A percentile compares a stretch with the other conserved stretches of the same genome.
These are phyloP conservation scores for Hyparrhenia diplandra DNA, from an alignment of 176 grass and related monocot species.

Conservation along the genomic window DNA sequence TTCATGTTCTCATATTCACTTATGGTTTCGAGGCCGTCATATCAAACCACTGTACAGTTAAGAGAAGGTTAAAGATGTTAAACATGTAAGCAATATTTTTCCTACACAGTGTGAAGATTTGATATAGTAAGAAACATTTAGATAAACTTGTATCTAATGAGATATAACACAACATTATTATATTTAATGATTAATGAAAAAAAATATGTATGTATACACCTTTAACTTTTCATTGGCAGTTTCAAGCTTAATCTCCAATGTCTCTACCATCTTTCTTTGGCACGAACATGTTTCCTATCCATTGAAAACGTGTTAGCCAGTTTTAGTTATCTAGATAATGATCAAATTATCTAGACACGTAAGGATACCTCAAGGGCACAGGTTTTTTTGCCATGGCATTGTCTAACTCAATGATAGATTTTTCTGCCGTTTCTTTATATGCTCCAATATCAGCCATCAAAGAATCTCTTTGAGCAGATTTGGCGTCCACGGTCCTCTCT, in stretches of 20 bases:
- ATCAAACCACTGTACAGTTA: slow-evolving; percentile 46
- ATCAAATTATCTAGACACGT: neutral
- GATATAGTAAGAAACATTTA: neutral
- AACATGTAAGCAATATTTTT: too few species aligned
- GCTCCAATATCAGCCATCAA: slow-evolving; percentile 41
- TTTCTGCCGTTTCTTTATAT: too few species aligned
- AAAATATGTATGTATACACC: too few species aligned
- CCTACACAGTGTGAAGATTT: neutral
- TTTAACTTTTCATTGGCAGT: too few species aligned
- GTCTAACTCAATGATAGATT: slow-evolving; percentile 42
- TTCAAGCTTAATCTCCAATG: slow-evolving; percentile 56
- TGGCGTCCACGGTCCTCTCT: slow-evolving; percentile 54
- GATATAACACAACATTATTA: too few species aligned
- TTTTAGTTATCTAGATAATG: neutral
- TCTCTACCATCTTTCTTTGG: slow-evolving; percentile 45
- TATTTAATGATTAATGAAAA: too few species aligned
- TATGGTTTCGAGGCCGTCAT: slow-evolving; percentile 50
- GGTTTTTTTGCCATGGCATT: slow-evolving; percentile 18
- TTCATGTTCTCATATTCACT: slow-evolving; percentile 62
- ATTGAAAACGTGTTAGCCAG: slow-evolving; percentile 5
- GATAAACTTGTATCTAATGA: neutral
- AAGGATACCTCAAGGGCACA: slow-evolving; percentile 63
- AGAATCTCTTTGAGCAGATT: slow-evolving; percentile 36
- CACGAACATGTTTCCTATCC: slow-evolving; percentile 48
- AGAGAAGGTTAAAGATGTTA: neutral